Evolutionary conservation across 495 filamentous ascomycete species (phyloP), one percentile per base, ranked within the genome.

Genomic region (Xylaria curta): DNA sequence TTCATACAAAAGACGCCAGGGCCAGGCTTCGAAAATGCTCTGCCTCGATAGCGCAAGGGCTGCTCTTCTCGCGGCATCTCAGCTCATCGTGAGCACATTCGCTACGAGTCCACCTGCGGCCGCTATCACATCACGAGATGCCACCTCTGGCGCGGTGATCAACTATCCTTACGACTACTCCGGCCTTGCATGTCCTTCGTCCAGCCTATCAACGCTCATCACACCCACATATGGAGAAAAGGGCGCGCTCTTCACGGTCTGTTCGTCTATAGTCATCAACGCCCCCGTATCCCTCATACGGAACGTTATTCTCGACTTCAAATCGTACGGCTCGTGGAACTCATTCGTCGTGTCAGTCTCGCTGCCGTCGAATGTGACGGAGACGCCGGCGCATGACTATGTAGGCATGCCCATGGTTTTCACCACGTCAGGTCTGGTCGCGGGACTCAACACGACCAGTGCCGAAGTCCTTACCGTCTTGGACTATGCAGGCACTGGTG

Each of bases 181-280:
- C 21, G 51, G 58, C 40, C 68, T 63, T 31, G 28, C 44, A 17
- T 63, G 58, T 26, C 68, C 68, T 2, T 64, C 46, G 19, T 64
- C 68, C 6, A 17, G 19, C 1, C 54, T 28, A 2, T 56, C 70
- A 58, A 78, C 73, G 38, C 47, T 78, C 15, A 54, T 58, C 4
- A 79, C 74, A 2, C 77, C 76, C 7, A 79, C 72, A 3, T 80
- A 80, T 59, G 78, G 78, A 44, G 71, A 72, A 4, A 31, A 68
- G 7, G 75, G 69, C 44, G 77, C 74, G 3, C 64, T 80, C 42
- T 80, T 79, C 66, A 77, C 77, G 21, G 72, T 78, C 33, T 80
- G 77, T 56, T 62, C 75, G 3, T 64, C 77, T 9, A 63, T 76
- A 31, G n/a, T 64, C 12, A 75, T 80, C 71, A 38, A 66, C 54